Conservation (phyloP, 129 eudicot genomes). For the Sambucus nigra region DNA sequence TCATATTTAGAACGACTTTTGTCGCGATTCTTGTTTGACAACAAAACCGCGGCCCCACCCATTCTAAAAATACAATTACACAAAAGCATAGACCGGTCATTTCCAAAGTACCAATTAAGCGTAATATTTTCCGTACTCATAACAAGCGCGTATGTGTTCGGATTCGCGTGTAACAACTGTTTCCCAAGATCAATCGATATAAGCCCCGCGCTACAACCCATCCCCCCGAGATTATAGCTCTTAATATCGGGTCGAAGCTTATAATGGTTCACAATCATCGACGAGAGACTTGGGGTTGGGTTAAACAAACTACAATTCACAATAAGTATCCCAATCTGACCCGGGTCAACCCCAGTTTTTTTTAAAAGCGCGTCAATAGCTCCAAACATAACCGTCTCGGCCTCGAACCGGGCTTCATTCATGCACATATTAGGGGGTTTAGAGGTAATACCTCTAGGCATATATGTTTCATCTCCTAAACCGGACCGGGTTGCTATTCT, state of each 20-base stretch:
- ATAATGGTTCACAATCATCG: constrained; percentile 93
- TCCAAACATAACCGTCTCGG: constrained; percentile 75
- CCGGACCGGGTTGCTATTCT: constrained; percentile 58
- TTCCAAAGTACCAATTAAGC: constrained; percentile 80
- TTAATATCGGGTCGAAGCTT: constrained; percentile 58
- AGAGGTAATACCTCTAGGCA: constrained; percentile 59
- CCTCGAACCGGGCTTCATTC: constrained; percentile 67
- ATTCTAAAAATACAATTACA: constrained; percentile 91
- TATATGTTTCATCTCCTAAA: constrained; percentile 73
- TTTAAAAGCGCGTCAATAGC: constrained; percentile 62
- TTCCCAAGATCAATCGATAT: constrained; percentile 74
- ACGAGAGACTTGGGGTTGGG: constrained; percentile 84
- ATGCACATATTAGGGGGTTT: constrained; percentile 56
- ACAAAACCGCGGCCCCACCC: constrained; percentile 86
- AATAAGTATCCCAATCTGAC: constrained; percentile 57
- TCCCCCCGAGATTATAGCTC: constrained; percentile 77
- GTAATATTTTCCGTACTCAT: constrained; percentile 84
- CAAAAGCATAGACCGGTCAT: constrained; percentile 77
- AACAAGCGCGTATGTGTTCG: constrained; percentile 62
- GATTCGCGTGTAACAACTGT: constrained; percentile 50
- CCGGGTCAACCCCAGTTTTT: constrained; percentile 48
- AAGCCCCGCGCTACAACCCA: constrained; percentile 93
- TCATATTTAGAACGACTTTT: constrained; percentile 52
- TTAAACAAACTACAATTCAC: constrained; percentile 86
- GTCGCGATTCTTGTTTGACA: constrained; percentile 59